Conservation (phyloP, 2,329 filamentous ascomycete species). For the Cercospora sp. region DNA sequence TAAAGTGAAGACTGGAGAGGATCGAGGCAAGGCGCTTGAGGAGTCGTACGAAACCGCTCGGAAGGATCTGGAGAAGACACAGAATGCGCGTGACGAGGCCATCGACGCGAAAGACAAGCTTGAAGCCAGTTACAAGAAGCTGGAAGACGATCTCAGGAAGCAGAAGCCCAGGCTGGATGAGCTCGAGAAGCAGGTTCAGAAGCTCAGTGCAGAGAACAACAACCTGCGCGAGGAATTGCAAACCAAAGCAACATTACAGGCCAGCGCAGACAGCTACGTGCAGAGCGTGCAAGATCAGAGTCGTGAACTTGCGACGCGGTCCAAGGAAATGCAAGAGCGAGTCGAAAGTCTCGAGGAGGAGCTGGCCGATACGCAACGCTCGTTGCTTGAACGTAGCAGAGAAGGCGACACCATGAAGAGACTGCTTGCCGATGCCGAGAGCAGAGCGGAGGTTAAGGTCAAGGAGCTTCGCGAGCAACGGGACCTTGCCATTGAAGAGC, state of each 20-base stretch:
- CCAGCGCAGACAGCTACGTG: conserved; percentile 79
- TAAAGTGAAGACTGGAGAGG: conserved; percentile 73
- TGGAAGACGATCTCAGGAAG: conserved; percentile 68
- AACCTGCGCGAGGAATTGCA: conserved; percentile 75
- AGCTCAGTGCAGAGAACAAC: conserved; percentile 66
- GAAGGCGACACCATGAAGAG: conserved; percentile 95
- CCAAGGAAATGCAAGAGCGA: conserved; percentile 82
- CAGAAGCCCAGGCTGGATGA: conserved; percentile 63
- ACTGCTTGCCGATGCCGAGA: conserved; percentile 81
- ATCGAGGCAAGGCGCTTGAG: conserved; percentile 70
- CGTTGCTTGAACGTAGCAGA: conserved; percentile 82
- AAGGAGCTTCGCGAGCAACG: conserved; percentile 86
- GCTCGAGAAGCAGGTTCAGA: conserved; percentile 71
- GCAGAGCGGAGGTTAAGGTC: conserved; percentile 75
- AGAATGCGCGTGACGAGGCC: conserved; percentile 77
- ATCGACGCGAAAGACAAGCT: conserved; percentile 71
- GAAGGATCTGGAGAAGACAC: conserved; percentile 73
- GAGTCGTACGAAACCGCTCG: conserved; percentile 73
- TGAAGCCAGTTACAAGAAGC: conserved; percentile 66
- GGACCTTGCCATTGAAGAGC: conserved; percentile 88
- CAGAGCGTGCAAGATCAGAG: conserved; percentile 92
- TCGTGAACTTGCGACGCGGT: conserved; percentile 81
- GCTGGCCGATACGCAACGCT: conserved; percentile 79
- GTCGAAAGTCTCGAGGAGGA: conserved; percentile 90
- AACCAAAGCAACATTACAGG: conserved; percentile 81